Percentiles rank a stretch among this genome's conserved stretches.
phyloP scores from a whole-genome alignment of 1,284 basidiomycete species.

The Malassezia arunalokei region DNA sequence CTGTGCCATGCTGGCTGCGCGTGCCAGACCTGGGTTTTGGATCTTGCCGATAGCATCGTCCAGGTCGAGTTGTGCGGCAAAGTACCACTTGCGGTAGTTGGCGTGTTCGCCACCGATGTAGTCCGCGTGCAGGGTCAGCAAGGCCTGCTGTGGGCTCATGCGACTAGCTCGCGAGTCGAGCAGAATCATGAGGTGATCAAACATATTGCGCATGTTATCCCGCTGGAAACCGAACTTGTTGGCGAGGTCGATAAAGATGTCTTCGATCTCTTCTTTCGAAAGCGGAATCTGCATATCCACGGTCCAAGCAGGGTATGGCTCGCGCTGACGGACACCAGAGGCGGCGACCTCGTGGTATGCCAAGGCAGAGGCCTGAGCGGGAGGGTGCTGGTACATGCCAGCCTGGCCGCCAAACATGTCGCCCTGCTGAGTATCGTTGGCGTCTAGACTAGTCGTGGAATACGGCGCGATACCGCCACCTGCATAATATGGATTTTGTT shows the following conservation, averaged over 20 bases:
- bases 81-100: slow-evolving; percentile 66
- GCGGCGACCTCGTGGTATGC: slow-evolving; percentile 16
- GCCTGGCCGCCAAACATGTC: too few species aligned
- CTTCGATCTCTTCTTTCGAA: slow-evolving; percentile 97
- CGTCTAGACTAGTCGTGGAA: too few species aligned
- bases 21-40: slow-evolving; percentile 77
- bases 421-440: too few species aligned
- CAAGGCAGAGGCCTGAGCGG: neutral
- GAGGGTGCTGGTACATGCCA: too few species aligned
- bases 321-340: slow-evolving; percentile 46
- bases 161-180: slow-evolving; percentile 60
- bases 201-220: slow-evolving; percentile 59
- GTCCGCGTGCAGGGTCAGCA: slow-evolving; percentile 85
- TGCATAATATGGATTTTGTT: neutral
- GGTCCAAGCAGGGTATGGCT: slow-evolving; percentile 86
- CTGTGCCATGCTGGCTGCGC: slow-evolving; percentile 65
- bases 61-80: slow-evolving; percentile 94
- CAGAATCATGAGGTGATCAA: slow-evolving; percentile 96
- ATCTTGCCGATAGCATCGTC: slow-evolving; percentile 90
- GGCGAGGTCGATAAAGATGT: slow-evolving; percentile 90
- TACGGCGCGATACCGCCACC: neutral
- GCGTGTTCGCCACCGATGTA: slow-evolving; percentile 77
- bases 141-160: slow-evolving; percentile 89
- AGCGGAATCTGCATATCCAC: slow-evolving; percentile 82
- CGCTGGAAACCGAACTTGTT: slow-evolving; percentile 99